phyloP scores from a whole-genome alignment of 2,329 filamentous ascomycete genomes.

The Ramularia endophylla region DNA sequence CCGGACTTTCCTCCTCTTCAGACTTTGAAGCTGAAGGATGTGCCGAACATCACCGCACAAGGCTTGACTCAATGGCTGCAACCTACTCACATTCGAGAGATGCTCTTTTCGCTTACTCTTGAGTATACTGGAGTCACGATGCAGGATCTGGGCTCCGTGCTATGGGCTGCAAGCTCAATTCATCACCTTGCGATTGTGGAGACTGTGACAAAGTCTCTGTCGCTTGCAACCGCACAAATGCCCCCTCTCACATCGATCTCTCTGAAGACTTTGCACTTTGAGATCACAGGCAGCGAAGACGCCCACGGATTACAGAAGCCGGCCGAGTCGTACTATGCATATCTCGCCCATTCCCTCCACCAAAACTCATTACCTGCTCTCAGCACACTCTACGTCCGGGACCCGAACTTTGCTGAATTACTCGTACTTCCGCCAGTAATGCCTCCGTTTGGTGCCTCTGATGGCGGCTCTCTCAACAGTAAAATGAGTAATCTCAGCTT shows the following conservation, averaged over 20 bases:
- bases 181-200: constrained; percentile 54
- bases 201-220: constrained; percentile 52
- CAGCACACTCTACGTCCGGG: constrained; percentile 74
- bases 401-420: constrained; percentile 74
- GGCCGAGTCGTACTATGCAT: constrained; percentile 67
- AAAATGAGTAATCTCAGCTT: constrained; percentile 30
- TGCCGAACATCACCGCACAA: constrained; percentile 62
- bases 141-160: constrained; percentile 54
- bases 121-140: constrained; percentile 65
- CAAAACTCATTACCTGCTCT: constrained; percentile 68
- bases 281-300: constrained; percentile 62
- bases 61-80: constrained; percentile 67
- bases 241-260: constrained; percentile 63
- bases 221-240: constrained; percentile 43
- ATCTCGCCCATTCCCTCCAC: constrained; percentile 77
- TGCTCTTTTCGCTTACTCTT: constrained; percentile 64
- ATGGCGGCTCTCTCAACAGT: constrained; percentile 16
- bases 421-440: constrained; percentile 66
- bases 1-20: constrained; percentile 69
- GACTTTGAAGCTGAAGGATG: constrained; percentile 66
- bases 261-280: constrained; percentile 70
- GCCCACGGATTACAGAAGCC: constrained; percentile 53
- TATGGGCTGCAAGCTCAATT: constrained; percentile 54
- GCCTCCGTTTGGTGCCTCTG: constrained; percentile 44
- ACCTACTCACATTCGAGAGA: constrained; percentile 51